Conservation (phyloP, 2,329 filamentous ascomycete genomes). For the Colletotrichum karsti region DNA sequence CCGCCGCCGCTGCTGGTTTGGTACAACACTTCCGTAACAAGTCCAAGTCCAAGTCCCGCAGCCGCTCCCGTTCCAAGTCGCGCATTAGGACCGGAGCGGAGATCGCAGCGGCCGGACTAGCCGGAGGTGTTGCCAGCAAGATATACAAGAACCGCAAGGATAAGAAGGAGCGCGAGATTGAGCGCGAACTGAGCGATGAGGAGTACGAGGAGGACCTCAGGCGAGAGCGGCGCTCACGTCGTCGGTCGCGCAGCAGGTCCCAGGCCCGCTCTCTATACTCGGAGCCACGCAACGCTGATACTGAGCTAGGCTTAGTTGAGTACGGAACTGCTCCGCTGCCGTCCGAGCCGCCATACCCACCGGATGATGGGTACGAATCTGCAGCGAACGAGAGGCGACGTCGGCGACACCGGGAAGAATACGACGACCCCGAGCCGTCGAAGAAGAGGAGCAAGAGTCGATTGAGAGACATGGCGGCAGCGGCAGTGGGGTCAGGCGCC, state of each 20-base stretch:
- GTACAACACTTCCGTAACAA: slow-evolving; percentile 64
- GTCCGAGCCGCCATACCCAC: slow-evolving; percentile 43
- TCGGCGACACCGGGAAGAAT: slow-evolving; percentile 47
- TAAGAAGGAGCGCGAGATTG: slow-evolving; percentile 61
- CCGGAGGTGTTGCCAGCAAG: slow-evolving; percentile 68
- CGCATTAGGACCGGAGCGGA: slow-evolving; percentile 63
- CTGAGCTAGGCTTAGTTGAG: slow-evolving; percentile 74
- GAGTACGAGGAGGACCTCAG: slow-evolving; percentile 33
- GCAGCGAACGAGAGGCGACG: slow-evolving; percentile 54
- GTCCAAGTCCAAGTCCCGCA: slow-evolving; percentile 38
- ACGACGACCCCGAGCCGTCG: slow-evolving; percentile 41
- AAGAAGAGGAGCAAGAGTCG: slow-evolving; percentile 63
- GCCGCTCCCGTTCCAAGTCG: slow-evolving; percentile 54
- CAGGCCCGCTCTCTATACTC: slow-evolving; percentile 58
- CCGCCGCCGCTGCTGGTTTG: slow-evolving; percentile 65
- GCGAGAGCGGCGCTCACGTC: slow-evolving; percentile 25
- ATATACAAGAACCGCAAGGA: slow-evolving; percentile 68
- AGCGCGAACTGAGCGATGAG: slow-evolving; percentile 44
- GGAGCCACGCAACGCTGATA: slow-evolving; percentile 64
- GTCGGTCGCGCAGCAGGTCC: slow-evolving; percentile 58
- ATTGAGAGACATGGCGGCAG: slow-evolving; percentile 63
- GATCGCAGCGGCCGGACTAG: slow-evolving; percentile 67
- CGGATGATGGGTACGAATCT: slow-evolving; percentile 53
- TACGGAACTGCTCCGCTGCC: slow-evolving; percentile 68
- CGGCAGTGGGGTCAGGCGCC: slow-evolving; percentile 63